These are phyloP conservation scores for Forsythia suspensa DNA, from an alignment of 257 asterid genomes.

Conservation along the genomic window DNA sequence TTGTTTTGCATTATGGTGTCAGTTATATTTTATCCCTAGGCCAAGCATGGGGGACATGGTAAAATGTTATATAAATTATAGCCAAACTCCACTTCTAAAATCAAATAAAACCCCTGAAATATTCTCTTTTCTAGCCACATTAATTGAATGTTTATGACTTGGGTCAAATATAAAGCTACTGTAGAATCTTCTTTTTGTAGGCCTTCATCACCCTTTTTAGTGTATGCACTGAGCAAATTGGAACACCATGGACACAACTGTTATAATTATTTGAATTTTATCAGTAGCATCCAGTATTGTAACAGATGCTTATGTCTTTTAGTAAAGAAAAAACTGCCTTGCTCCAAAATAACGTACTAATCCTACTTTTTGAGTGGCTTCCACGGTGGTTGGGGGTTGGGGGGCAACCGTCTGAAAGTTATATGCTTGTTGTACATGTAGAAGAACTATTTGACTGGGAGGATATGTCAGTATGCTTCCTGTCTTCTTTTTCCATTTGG, in stretches of 20 bases:
- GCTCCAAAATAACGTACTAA: background rate
- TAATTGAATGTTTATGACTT: background rate
- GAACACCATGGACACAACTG: background rate
- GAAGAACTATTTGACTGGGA: too few species aligned
- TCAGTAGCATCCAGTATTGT: background rate
- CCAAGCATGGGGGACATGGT: background rate
- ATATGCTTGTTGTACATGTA: too few species aligned
- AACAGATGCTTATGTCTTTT: too few species aligned
- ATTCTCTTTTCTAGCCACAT: background rate
- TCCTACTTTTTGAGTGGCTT: background rate
- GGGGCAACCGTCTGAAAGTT: too few species aligned
- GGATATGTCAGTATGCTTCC: background rate
- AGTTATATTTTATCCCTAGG: background rate
- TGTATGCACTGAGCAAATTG: background rate
- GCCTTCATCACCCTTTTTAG: background rate
- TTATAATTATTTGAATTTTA: too few species aligned
- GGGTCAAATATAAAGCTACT: background rate
- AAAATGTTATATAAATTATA: too few species aligned
- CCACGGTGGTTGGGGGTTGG: too few species aligned
- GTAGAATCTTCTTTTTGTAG: constrained; percentile 5
- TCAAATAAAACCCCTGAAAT: background rate
- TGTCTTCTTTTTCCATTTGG: constrained; percentile 2
- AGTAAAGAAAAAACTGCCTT: background rate
- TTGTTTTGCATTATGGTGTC: background rate
- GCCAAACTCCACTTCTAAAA: background rate